Conservation (phyloP, 805 yeast species). For the Millerozyma miso region DNA sequence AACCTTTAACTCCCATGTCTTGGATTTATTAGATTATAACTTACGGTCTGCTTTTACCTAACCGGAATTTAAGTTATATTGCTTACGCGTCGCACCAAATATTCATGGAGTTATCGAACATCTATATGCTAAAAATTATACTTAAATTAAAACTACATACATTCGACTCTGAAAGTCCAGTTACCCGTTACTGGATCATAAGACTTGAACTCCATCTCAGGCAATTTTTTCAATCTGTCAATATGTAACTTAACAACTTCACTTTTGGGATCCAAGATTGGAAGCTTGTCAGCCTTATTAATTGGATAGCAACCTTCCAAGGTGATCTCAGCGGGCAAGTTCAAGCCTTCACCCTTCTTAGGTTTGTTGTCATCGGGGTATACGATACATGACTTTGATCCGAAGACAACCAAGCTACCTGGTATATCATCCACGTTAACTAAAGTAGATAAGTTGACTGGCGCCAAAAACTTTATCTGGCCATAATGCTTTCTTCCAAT, state of each 20-base stretch:
- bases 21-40: background rate
- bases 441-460: slow-evolving; percentile 77
- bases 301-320: slow-evolving; percentile 78
- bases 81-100: background rate
- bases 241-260: slow-evolving; percentile 68
- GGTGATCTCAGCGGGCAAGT: slow-evolving; percentile 68
- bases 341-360: slow-evolving; percentile 73
- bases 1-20: slow-evolving; percentile 57
- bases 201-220: slow-evolving; percentile 60
- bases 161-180: slow-evolving; percentile 59
- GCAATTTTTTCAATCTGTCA: slow-evolving; percentile 55
- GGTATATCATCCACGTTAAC: slow-evolving; percentile 59
- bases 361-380: slow-evolving; percentile 72
- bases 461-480: slow-evolving; percentile 65
- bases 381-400: slow-evolving; percentile 54
- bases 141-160: slow-evolving; percentile 15
- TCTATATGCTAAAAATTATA: background rate
- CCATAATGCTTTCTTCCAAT: slow-evolving; percentile 83
- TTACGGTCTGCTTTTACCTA: background rate
- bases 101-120: background rate
- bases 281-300: slow-evolving; percentile 64
- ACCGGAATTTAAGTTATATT: background rate
- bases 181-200: slow-evolving; percentile 76
- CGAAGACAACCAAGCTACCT: slow-evolving; percentile 61
- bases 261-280: slow-evolving; percentile 74